These are phyloP conservation scores for Neonectria magnoliae DNA, from an alignment of 2,329 filamentous ascomycete species.

Conservation along the genomic window DNA sequence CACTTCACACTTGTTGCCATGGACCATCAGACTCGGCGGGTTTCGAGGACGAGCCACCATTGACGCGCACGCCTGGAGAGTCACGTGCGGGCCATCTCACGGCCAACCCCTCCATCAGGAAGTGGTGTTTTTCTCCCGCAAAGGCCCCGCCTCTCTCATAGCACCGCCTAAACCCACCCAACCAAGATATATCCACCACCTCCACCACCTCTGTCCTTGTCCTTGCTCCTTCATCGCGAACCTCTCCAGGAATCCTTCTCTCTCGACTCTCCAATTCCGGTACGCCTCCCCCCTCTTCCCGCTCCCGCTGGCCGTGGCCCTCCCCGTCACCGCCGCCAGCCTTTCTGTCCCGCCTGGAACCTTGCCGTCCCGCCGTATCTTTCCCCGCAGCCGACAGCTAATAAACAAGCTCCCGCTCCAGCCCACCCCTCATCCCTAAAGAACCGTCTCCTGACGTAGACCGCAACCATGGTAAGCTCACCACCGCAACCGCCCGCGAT, in stretches of 20 bases:
- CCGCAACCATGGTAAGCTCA: conserved; percentile 55
- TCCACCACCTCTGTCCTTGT: conserved; percentile 24
- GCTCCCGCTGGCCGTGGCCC: background rate
- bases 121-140: conserved; percentile 47
- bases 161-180: conserved; percentile 21
- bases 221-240: conserved; percentile 37
- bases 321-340: background rate
- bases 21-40: background rate
- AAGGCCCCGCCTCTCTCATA: conserved; percentile 39
- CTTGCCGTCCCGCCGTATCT: conserved; percentile 2
- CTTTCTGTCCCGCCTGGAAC: background rate
- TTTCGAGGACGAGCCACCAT: conserved; percentile 24
- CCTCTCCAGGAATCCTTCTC: conserved; percentile 26
- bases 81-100: conserved; percentile 48
- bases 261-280: conserved; percentile 25
- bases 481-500: conserved; percentile 23
- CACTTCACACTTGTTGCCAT: background rate
- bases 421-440: conserved; percentile 41
- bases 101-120: conserved; percentile 47
- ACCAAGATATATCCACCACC: conserved; percentile 38
- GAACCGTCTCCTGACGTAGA: conserved; percentile 45
- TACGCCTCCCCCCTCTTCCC: conserved; percentile 21
- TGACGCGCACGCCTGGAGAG: conserved; percentile 34
- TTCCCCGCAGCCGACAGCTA: conserved; percentile 33
- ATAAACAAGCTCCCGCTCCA: conserved; percentile 39